Evolutionary conservation across 1,139 yeast species (phyloP).

Genomic region (Pneumocystis murina): DNA sequence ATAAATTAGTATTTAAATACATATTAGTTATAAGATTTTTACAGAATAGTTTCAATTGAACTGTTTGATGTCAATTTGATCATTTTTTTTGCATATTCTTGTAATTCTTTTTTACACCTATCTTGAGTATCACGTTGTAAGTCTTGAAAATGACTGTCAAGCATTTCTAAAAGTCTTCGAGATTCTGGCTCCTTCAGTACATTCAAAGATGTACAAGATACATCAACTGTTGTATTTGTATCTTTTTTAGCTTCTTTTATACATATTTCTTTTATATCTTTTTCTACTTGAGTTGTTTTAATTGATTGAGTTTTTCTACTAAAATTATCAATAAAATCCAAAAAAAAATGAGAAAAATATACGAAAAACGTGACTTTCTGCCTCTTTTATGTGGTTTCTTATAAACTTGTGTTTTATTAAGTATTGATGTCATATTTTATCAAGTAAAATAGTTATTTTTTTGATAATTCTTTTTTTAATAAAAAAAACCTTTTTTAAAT

Average conservation of each 20-base stretch:
- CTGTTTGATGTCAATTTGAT: neutral
- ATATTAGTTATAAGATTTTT: neutral
- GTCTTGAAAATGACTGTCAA: neutral
- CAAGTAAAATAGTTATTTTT: no score
- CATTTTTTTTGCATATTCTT: neutral
- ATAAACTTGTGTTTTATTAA: no score
- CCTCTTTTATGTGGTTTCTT: no score
- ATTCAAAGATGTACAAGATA: neutral
- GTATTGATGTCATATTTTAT: no score
- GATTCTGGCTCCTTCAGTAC: neutral
- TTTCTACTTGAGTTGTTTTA: neutral
- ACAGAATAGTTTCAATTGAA: neutral
- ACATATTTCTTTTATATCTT: neutral
- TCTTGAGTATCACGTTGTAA: neutral
- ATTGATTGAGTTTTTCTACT: no score
- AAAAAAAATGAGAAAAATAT: no score
- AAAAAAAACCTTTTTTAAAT: no score
- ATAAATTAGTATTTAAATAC: neutral
- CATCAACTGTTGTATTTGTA: neutral
- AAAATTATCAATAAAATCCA: no score
- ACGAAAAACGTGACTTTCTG: no score
- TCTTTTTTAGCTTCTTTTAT: neutral
- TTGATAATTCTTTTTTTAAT: no score
- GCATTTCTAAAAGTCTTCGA: neutral
- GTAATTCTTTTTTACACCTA: neutral